phyloP scores from a whole-genome alignment of 495 filamentous ascomycete genomes.

The Aspergillus hancockii region DNA sequence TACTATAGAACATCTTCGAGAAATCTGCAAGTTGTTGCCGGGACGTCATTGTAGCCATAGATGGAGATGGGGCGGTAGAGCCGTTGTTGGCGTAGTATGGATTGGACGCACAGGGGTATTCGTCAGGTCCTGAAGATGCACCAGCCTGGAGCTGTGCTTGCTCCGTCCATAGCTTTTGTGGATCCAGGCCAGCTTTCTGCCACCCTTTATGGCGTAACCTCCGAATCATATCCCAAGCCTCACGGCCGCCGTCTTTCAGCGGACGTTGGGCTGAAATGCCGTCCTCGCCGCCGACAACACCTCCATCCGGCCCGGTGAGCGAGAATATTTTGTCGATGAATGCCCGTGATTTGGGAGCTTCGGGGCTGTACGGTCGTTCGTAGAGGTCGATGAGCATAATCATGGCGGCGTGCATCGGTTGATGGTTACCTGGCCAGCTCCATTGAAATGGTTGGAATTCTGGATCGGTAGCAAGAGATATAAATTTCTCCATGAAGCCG shows the following conservation, averaged over 20 bases:
- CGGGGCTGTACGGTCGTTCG: slow-evolving; percentile 49
- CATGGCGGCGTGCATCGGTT: slow-evolving; percentile 59
- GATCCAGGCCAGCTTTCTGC: slow-evolving; percentile 51
- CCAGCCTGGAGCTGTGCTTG: slow-evolving; percentile 47
- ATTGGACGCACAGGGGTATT: slow-evolving; percentile 15
- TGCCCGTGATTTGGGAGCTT: slow-evolving; percentile 47
- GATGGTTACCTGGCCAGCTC: slow-evolving; percentile 59
- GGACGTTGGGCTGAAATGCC: slow-evolving; percentile 48
- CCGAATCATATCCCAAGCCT: slow-evolving; percentile 58
- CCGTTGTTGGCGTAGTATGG: slow-evolving; percentile 16
- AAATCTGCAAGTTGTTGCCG: slow-evolving; percentile 33
- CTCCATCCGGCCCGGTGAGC: slow-evolving; percentile 53
- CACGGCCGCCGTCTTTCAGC: slow-evolving; percentile 52
- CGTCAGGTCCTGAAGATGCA: slow-evolving; percentile 28
- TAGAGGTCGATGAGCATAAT: slow-evolving; percentile 60
- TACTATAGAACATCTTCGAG: slow-evolving; percentile 40
- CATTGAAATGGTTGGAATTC: slow-evolving; percentile 60
- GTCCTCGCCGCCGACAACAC: slow-evolving; percentile 52
- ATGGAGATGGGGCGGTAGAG: slow-evolving; percentile 6
- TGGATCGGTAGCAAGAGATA: slow-evolving; percentile 51
- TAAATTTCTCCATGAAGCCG: slow-evolving; percentile 57
- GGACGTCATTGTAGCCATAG: neutral
- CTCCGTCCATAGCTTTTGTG: slow-evolving; percentile 49
- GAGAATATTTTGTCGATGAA: slow-evolving; percentile 56
- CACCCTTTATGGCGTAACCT: slow-evolving; percentile 52